phyloP scores from a whole-genome alignment of 169 alveolate genomes.

The Cyclospora cayetanensis region DNA sequence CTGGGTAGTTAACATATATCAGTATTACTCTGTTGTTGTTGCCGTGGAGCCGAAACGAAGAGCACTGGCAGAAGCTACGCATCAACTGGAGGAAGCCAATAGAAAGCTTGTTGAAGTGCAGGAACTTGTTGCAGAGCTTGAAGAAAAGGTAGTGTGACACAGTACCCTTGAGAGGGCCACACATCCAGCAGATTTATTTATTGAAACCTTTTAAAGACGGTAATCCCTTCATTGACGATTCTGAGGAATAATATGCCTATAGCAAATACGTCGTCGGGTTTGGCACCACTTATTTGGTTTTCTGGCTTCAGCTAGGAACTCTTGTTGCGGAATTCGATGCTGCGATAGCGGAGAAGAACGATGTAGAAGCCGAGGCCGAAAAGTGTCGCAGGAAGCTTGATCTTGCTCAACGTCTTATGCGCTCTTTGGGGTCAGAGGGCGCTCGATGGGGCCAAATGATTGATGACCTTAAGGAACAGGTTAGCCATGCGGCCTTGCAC shows the following conservation, averaged over 20 bases:
- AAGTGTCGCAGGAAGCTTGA: conserved; percentile 93
- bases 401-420: conserved; percentile 93
- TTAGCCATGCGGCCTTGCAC: background rate
- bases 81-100: conserved; percentile 90
- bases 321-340: conserved; percentile 81
- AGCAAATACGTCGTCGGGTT: too few relatives aligned
- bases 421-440: conserved; percentile 94
- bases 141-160: conserved; percentile 74
- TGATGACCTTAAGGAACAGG: conserved; percentile 84
- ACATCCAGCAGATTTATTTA: too few relatives aligned
- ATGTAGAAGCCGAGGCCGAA: conserved; percentile 92
- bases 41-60: conserved; percentile 94
- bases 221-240: too few relatives aligned
- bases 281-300: background rate
- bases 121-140: conserved; percentile 84
- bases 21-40: conserved; percentile 92
- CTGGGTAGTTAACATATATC: conserved; percentile 89
- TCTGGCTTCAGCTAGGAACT: conserved; percentile 51
- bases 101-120: conserved; percentile 88
- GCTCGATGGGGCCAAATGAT: conserved; percentile 94
- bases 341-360: conserved; percentile 94
- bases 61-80: conserved; percentile 93
- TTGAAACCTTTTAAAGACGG: too few relatives aligned
- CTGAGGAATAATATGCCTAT: too few relatives aligned
- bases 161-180: too few relatives aligned